Base-by-base conservation (phyloP, 495 filamentous ascomycete genomes). In the Hypoxylon crocopeplum region DNA sequence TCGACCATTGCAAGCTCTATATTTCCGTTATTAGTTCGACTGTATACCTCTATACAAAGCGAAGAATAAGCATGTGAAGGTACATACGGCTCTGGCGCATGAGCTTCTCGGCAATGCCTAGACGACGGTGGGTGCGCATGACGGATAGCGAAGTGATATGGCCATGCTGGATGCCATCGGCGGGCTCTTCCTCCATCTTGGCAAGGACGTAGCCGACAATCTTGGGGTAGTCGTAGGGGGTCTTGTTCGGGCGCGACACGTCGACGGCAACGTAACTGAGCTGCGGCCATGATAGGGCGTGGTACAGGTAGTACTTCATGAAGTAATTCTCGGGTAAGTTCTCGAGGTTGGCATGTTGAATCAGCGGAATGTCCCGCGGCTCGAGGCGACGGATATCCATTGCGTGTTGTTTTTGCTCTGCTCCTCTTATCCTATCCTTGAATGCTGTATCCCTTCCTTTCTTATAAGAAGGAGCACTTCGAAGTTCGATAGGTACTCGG, bases 271-370 rank as follows among this genome's bases (percentile, higher is more conserved):
- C 94, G 75, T 91, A 98, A 66, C 88, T 93, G 44, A 98, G 86
- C 72, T 97, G 93, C 7, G 94, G 94, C 94, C 94, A 98, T 45
- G 91, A 94, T 48, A 97, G 85, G 5, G 94, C 94, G 76, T 98
- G 94, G 84, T 98, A 98, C 67, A 98, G 89, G 83, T 98, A 98
- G 83, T 98, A 98, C 84, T 98, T 98, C 77, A 95, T 86, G 76
- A 97, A 98, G 84, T 98, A 98, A 82, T 98, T 98, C 77, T 98
- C 94, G 65, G 94, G 94, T 22, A 98, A 83, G 79, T 98, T 98
- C 70, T 96, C 96, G 73, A 98, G 91, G 80, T 98, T 98, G 64
- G 94, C 92, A 75, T 92, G 90, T 79, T 98, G 94, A 67, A 98
- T 93, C 64, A 96, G 87, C 37, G 91, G 94, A 64, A 97, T 93